A percentile compares a stretch with the other conserved stretches of the same genome.
Conservation (phyloP, 2,329 filamentous ascomycete genomes). For the Fusarium sublunatum region DNA sequence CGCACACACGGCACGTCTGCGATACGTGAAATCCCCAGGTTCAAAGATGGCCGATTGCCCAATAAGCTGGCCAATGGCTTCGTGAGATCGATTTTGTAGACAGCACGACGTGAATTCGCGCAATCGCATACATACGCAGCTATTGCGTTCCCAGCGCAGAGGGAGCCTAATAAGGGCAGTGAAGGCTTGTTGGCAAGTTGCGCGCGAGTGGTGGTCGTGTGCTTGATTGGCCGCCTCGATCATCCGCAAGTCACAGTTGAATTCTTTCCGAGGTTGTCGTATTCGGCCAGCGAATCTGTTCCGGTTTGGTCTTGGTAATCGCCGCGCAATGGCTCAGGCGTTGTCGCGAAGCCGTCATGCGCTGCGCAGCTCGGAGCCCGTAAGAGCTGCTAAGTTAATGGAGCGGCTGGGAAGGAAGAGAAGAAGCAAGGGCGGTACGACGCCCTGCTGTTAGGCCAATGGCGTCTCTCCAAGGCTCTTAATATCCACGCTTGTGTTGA, state of each 20-base stretch:
- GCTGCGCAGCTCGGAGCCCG: slow-evolving; percentile 25
- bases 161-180: neutral
- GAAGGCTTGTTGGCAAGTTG: slow-evolving; percentile 10
- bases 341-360: slow-evolving; percentile 33
- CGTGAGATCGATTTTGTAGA: slow-evolving; percentile 7
- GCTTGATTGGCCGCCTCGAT: slow-evolving; percentile 1
- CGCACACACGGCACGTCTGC: slow-evolving; percentile 24
- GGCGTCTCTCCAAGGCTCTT: slow-evolving; percentile 30
- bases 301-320: slow-evolving; percentile 14
- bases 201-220: slow-evolving; percentile 11
- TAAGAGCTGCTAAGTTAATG: slow-evolving; percentile 27
- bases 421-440: slow-evolving; percentile 32
- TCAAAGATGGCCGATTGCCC: slow-evolving; percentile 3
- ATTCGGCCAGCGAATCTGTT: slow-evolving; percentile 16
- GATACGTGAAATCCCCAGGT: slow-evolving; percentile 15
- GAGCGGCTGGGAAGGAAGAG: slow-evolving; percentile 28
- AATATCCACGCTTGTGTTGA: slow-evolving; percentile 25
- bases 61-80: slow-evolving; percentile 15
- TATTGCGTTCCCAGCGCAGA: slow-evolving; percentile 7
- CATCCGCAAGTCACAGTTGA: neutral
- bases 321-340: slow-evolving; percentile 21
- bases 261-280: slow-evolving; percentile 2
- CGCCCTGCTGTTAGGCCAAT: slow-evolving; percentile 39
- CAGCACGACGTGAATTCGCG: slow-evolving; percentile 9
- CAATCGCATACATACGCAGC: slow-evolving; percentile 20